These are phyloP conservation scores for Colletotrichum simmondsii DNA, from an alignment of 2,329 filamentous ascomycete genomes.

Conservation along the genomic window DNA sequence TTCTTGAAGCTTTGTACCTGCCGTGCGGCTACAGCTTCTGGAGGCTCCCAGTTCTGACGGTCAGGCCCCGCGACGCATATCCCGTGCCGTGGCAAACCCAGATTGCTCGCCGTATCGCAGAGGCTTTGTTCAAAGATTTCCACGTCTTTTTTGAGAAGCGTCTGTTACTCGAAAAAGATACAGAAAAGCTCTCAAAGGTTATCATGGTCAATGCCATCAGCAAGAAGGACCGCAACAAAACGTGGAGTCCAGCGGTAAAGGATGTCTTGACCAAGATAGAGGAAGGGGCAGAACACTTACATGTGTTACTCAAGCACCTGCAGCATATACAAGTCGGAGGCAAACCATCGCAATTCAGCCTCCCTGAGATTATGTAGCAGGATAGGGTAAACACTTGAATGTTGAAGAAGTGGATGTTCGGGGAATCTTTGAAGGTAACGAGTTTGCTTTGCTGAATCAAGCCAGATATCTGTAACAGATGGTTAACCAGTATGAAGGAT, in stretches of 20 bases:
- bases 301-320: background rate
- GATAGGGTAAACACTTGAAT: too few relatives aligned
- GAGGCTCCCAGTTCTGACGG: background rate
- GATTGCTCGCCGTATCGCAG: background rate
- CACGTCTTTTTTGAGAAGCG: background rate
- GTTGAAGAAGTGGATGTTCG: background rate
- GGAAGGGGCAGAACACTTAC: background rate
- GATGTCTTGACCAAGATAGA: background rate
- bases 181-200: background rate
- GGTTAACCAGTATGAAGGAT: too few relatives aligned
- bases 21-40: background rate
- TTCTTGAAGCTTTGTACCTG: background rate
- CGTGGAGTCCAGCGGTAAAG: background rate
- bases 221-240: background rate
- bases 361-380: too few relatives aligned
- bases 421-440: background rate
- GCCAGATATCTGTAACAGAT: too few relatives aligned
- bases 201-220: background rate
- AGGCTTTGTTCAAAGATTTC: background rate
- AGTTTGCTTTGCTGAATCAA: background rate
- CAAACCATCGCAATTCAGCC: background rate
- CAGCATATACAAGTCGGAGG: background rate
- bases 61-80: background rate
- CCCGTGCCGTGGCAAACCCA: background rate
- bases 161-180: background rate